These are phyloP conservation scores for Leptomonas seymouri DNA, from an alignment of 208 protist species.

Conservation along the genomic window DNA sequence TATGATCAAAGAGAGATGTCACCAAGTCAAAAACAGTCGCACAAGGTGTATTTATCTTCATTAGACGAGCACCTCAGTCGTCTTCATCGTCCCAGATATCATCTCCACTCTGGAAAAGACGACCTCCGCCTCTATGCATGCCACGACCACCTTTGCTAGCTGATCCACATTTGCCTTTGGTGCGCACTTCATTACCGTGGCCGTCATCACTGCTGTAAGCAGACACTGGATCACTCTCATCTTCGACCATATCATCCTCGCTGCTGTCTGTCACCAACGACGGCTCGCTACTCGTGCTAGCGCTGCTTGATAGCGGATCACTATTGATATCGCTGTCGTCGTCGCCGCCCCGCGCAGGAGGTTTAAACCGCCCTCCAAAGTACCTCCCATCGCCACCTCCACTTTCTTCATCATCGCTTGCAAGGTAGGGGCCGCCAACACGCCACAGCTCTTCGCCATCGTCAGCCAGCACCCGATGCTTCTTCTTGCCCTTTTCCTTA, in stretches of 20 bases:
- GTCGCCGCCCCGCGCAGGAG: not conserved
- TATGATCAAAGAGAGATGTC: no score
- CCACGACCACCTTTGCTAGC: not conserved
- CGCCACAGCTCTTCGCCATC: conserved; percentile 27
- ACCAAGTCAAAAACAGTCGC: conserved; percentile 1
- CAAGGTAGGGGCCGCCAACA: conserved; percentile 25
- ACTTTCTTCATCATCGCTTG: not conserved
- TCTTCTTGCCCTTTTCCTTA: conserved; percentile 15
- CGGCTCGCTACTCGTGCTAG: conserved; percentile 54
- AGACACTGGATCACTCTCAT: not conserved
- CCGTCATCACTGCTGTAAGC: not conserved
- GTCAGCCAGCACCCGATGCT: conserved; percentile 1
- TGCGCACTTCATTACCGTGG: not conserved
- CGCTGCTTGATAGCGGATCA: conserved; percentile 13
- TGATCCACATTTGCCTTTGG: not conserved
- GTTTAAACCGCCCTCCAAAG: no score
- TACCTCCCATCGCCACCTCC: not conserved
- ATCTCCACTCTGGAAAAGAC: conserved; percentile 47
- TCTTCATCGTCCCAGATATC: conserved; percentile 61
- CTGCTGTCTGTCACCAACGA: conserved; percentile 58
- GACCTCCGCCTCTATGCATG: conserved; percentile 25
- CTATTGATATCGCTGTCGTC: not conserved
- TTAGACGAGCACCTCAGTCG: not conserved
- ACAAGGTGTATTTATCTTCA: not conserved
- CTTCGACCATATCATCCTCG: conserved; percentile 29